These are phyloP conservation scores for Scedosporium minutisporum DNA, from an alignment of 2,329 filamentous ascomycete species.

Conservation along the genomic window DNA sequence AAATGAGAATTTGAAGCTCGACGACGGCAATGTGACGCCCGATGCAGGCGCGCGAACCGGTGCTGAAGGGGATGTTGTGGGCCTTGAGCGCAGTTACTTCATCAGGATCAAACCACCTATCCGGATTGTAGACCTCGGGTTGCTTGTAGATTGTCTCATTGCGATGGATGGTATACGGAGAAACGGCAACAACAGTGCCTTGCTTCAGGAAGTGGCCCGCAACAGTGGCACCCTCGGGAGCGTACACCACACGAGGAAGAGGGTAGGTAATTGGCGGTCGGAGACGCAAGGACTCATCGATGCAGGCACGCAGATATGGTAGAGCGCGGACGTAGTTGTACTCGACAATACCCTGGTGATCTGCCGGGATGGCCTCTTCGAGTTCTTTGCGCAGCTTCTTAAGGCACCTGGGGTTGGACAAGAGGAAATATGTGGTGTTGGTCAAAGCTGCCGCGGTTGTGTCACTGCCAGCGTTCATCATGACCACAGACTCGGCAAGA, in stretches of 20 bases:
- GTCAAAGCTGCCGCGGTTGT: conserved; percentile 31
- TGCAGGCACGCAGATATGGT: conserved; percentile 26
- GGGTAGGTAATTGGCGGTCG: conserved; percentile 17
- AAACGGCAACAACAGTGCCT: conserved; percentile 28
- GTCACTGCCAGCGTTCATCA: conserved; percentile 40
- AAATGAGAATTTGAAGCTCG: not conserved
- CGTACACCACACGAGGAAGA: conserved; percentile 18
- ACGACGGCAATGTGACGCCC: conserved; percentile 16
- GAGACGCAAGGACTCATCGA: conserved; percentile 27
- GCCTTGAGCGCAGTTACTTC: conserved; percentile 21
- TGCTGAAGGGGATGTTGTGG: conserved; percentile 31
- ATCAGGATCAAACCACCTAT: conserved; percentile 28
- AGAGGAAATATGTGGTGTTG: conserved; percentile 25
- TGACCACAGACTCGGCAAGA: conserved; percentile 43
- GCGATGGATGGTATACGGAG: conserved; percentile 26
- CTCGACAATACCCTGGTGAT: conserved; percentile 17
- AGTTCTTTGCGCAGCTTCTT: conserved; percentile 20
- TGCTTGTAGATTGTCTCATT: conserved; percentile 26
- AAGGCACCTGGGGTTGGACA: conserved; percentile 22
- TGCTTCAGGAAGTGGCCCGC: conserved; percentile 23
- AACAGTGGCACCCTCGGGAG: conserved; percentile 19
- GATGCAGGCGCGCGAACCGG: conserved; percentile 30
- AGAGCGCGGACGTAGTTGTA: conserved; percentile 24
- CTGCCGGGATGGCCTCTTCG: conserved; percentile 10
- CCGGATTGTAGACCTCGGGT: conserved; percentile 26